Evolutionary conservation across 768 basidiomycete species (phyloP), one percentile per base, ranked within the genome.

Genomic region (Hygrophoropsis aurantiaca): DNA sequence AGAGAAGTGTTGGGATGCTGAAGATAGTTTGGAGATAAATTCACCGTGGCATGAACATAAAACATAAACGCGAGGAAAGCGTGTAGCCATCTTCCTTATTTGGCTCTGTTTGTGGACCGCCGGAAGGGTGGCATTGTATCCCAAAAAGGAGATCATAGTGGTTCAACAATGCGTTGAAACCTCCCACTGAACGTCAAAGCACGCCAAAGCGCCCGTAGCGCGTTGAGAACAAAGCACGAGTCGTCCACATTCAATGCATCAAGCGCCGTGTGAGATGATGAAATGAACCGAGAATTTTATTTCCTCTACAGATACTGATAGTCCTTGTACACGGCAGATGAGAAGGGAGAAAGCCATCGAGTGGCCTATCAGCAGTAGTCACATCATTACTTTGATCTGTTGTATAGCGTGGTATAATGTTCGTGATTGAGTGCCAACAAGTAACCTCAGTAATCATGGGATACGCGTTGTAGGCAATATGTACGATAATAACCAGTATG

Each of bases 401-500:
- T 33, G 47, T 49, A 30, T 52, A 39, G 38, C 26, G 32, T 49
- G 52, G 50, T 54, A 54, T 54, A 54, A 26, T 11, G 46, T 47
- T 45, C 46, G 50, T 48, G 41, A 44, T 44, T 44, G 43, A 52
- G 42, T 16, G 38, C 39, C 25, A 25, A 33, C 43, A 24, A 16
- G 36, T 10, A 15, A 47, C 21, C 50, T 44, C 44, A 32, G 42
- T 25, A 49, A 21, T 45, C 49, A 44, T 52, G 56, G 45, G 42
- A 33, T 61, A 64, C 55, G 58, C 59, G 53, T 54, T 42, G 47
- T 27, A 23, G 49, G 39, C 51, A 47, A 40, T 37, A 65, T 60
- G 52, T 63, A 64, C 59, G 47, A 49, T 55, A 64, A 30, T 44
- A 47, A 21, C 41, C 16, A 21, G 24, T 37, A 8, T 27, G 2